Base-by-base conservation (phyloP, 2,329 filamentous ascomycete genomes). In the Ascochyta rabiei region DNA sequence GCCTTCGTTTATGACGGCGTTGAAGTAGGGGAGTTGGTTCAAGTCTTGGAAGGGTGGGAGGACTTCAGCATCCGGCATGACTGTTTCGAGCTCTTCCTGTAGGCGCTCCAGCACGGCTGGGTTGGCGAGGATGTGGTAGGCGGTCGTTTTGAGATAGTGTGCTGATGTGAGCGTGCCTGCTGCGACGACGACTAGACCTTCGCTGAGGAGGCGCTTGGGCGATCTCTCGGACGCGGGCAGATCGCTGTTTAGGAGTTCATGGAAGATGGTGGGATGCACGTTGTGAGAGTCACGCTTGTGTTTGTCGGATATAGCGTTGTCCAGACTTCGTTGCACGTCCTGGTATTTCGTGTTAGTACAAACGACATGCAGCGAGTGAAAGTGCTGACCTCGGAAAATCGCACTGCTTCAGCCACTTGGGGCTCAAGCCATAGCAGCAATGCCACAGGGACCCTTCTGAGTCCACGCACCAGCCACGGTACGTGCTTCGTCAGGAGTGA, bases 111-210 rank as follows among this genome's bases (percentile, higher is more conserved):
- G 54, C 2, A 61, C 38, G 19, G 19, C 6, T 2, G 67, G 62
- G 26, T 62, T 57, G 37, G 55, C 49, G 37, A 70, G 60, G 37
- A 72, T 45, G 53, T 68, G 63, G 51, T 63, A 71, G 4, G 44
- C 24, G 1, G 54, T 55, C 3, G 48, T 40, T 24, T 44, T 50
- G 23, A 63, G 48, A 24, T 51, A 48, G 28, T 57, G 50, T 10
- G 59, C 56, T 3, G 49, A 47, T 1, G 63, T 66, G 12, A 54
- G 33, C 4, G 52, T 46, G 7, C 56, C 61, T 15, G 61, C 61
- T 10, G 31, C 51, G 13, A 62, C 37, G 2, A 63, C 13, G 2
- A 48, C 48, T 18, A 51, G 21, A 3, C 42, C 56, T 41, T 67
- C 62, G 1, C 45, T 31, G 47, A 44, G 24, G 6, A 64, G 43